Conservation (phyloP, 371 early-diverging fungal species). For the Mortierella sp. region DNA sequence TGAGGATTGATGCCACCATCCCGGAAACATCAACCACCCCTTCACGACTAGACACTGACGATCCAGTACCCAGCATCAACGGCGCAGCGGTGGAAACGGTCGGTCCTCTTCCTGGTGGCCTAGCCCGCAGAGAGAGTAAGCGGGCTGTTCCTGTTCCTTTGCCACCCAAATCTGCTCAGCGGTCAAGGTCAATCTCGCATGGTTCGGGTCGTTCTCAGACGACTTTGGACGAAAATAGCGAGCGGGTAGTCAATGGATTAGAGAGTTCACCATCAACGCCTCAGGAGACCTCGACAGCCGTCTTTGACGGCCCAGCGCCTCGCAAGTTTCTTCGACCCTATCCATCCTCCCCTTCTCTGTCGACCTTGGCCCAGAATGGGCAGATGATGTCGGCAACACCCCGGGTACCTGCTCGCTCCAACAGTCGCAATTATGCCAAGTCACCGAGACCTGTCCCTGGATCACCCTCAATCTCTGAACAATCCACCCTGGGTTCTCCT, state of each 20-base stretch:
- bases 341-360: slow-evolving; percentile 28
- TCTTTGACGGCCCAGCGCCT: slow-evolving; percentile 20
- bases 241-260: neutral
- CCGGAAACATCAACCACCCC: neutral
- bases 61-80: neutral
- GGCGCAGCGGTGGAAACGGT: neutral
- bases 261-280: slow-evolving; percentile 16
- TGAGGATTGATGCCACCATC: slow-evolving; percentile 17
- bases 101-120: neutral
- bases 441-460: slow-evolving; percentile 4
- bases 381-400: slow-evolving; percentile 27
- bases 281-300: slow-evolving; percentile 28
- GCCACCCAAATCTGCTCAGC: slow-evolving; percentile 55
- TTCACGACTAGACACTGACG: neutral
- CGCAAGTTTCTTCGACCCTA: slow-evolving; percentile 36
- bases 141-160: slow-evolving; percentile 37
- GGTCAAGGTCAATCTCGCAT: slow-evolving; percentile 48
- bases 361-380: slow-evolving; percentile 6
- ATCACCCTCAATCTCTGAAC: slow-evolving; percentile 4
- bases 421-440: slow-evolving; percentile 35
- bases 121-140: slow-evolving; percentile 39
- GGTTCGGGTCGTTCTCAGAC: slow-evolving; percentile 23
- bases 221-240: slow-evolving; percentile 16
- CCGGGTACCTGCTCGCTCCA: slow-evolving; percentile 47
- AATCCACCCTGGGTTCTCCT: neutral